A percentile compares a stretch with the other conserved stretches of the same genome.
Evolutionary conservation across 2,329 filamentous ascomycete genomes (phyloP).

Genomic region (Trichoderma atrobrunneum): DNA sequence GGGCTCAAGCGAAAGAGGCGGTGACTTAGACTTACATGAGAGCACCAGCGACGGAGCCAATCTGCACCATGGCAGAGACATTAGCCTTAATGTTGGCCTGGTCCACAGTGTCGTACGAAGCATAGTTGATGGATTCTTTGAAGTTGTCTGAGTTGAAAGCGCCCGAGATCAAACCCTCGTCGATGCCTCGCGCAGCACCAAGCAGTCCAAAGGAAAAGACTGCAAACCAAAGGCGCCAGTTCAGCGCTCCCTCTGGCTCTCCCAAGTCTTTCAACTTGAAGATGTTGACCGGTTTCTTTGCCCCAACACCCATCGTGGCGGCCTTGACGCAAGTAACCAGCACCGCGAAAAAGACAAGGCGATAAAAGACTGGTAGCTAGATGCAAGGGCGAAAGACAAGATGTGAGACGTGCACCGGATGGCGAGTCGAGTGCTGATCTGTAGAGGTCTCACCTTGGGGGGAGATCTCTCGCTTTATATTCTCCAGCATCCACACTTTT

Average conservation of each 20-base stretch:
- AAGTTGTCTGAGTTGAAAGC: conserved; percentile 68
- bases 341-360: background rate
- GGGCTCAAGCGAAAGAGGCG: background rate
- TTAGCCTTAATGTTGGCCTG: conserved; percentile 70
- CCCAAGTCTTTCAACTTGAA: conserved; percentile 63
- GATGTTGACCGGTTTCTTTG: conserved; percentile 58
- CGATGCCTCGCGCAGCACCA: conserved; percentile 74
- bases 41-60: conserved; percentile 70
- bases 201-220: conserved; percentile 72
- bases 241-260: conserved; percentile 68
- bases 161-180: conserved; percentile 74
- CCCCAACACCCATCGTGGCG: conserved; percentile 46
- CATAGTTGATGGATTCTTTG: conserved; percentile 56
- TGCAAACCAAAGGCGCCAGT: conserved; percentile 76
- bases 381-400: background rate
- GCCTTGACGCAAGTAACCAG: background rate
- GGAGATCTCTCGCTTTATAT: background rate
- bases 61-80: conserved; percentile 78
- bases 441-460: background rate
- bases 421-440: background rate
- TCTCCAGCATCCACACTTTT: background rate
- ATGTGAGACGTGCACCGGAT: background rate
- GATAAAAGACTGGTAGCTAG: background rate
- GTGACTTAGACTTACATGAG: conserved; percentile 47
- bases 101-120: conserved; percentile 49